Evolutionary conservation across 768 basidiomycete species (phyloP), one percentile per base, ranked within the genome.

Genomic region (Agrocybe praecox): DNA sequence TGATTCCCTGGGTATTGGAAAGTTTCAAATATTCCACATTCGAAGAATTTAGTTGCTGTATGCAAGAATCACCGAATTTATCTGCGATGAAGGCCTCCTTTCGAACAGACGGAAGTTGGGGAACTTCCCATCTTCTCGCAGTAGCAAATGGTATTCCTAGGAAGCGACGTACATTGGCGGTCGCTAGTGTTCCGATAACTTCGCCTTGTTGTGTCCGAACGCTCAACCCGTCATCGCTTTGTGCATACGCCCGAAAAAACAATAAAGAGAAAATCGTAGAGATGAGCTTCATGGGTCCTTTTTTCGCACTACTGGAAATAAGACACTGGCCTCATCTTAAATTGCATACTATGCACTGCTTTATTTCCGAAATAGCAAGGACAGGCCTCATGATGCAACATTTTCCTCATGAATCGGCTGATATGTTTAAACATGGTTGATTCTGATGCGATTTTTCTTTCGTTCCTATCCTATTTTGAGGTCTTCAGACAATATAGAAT

Each of bases 111-210:
- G 70, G 62, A 19, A 33, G 34, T n/a, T 32, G 32, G 8, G 73
- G 72, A 12, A 65, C 65, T 34, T 68, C 56, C 73, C 72, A 72
- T 23, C 52, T 44, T 32, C 44, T 53, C 11, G 52, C 52, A 19
- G 52, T 53, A 3, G 71, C 73, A 49, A 66, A 74, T 3, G 72
- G 72, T 8, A 72, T 60, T 11, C 72, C 72, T 8, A 73, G 62
- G 50, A 72, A 74, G 42, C 64, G 70, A 10, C 71, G 67, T 4
- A 75, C 72, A 10, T 50, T 61, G 15, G 66, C 62, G 12, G 55
- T 51, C 5, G 53, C 56, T 14, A 64, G 52, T 8, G 68, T 67
- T 3, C 72, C 72, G 36, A 58, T 24, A 19, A 75, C 71, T 40
- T 45, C 45, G 2, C 72, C 74, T 54, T 72, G 69, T 23, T 57